Conservation (phyloP, 768 basidiomycete species). For the Krasilnikovozyma curviuscula region DNA sequence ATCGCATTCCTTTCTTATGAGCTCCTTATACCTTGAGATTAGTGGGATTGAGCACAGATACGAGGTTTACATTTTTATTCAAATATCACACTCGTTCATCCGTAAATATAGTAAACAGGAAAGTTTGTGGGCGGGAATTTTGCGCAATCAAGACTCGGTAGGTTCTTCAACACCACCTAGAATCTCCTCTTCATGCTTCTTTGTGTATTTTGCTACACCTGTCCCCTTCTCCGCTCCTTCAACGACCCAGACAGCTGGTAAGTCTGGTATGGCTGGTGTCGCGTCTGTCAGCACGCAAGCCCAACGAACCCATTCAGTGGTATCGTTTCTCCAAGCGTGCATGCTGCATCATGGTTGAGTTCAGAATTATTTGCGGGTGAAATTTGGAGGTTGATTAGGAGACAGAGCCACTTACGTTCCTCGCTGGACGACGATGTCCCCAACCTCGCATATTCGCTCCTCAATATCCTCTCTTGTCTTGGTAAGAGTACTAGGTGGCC, state of each 20-base stretch:
- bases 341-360: not conserved
- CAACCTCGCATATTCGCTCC: slow-evolving; percentile 1
- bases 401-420: slow-evolving; percentile 3
- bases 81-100: too few relatives aligned
- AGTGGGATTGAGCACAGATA: too few relatives aligned
- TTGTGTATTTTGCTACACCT: too few relatives aligned
- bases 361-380: not conserved
- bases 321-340: slow-evolving; percentile 10
- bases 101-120: too few relatives aligned
- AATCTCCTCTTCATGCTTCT: too few relatives aligned
- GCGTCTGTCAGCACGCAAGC: slow-evolving; percentile 7
- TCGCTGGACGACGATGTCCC: slow-evolving; percentile 9
- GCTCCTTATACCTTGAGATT: too few relatives aligned
- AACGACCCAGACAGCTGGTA: slow-evolving; percentile 7
- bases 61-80: too few relatives aligned
- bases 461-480: not conserved
- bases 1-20: too few relatives aligned
- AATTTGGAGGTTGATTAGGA: not conserved
- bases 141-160: too few relatives aligned
- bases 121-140: too few relatives aligned
- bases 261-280: not conserved
- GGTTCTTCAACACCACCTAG: too few relatives aligned
- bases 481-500: not conserved
- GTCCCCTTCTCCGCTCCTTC: not conserved
- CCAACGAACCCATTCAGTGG: not conserved